phyloP scores from a whole-genome alignment of 331 rosid genomes.

The Phaseolus coccineus region DNA sequence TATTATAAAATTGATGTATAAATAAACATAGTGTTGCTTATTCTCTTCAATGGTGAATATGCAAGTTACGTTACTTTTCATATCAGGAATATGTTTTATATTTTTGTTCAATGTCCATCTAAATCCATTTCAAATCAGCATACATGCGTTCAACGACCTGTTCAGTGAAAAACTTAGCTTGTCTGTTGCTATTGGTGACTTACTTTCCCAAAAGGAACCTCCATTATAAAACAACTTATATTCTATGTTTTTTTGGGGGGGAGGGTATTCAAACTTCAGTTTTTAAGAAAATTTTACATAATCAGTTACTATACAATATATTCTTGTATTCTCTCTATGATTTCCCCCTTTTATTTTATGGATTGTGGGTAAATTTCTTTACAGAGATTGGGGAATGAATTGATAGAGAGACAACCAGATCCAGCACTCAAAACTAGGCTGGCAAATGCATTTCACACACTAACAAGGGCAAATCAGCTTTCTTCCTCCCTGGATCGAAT shows the following conservation, averaged over 20 bases:
- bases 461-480: conserved; percentile 86
- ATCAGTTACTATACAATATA: background rate
- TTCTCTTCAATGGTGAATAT: conserved; percentile 4
- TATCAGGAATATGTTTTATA: background rate
- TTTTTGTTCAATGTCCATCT: conserved; percentile 7
- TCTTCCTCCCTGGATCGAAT: conserved; percentile 80
- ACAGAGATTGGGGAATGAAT: conserved; percentile 81
- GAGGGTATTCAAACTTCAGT: background rate
- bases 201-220: background rate
- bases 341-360: background rate
- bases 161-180: background rate
- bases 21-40: background rate
- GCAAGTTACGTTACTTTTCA: conserved; percentile 28
- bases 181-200: background rate
- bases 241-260: background rate
- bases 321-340: background rate
- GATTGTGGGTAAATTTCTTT: conserved; percentile 31
- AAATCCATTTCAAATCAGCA: background rate
- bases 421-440: conserved; percentile 75
- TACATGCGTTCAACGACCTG: background rate
- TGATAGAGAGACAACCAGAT: conserved; percentile 76
- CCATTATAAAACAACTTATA: background rate
- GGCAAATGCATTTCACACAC: conserved; percentile 74
- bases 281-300: conserved; percentile 5
- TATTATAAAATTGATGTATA: background rate